Percentiles rank a stretch among this genome's conserved stretches.
phyloP scores from a whole-genome alignment of 495 filamentous ascomycete species.

The Rhypophila decipiens region DNA sequence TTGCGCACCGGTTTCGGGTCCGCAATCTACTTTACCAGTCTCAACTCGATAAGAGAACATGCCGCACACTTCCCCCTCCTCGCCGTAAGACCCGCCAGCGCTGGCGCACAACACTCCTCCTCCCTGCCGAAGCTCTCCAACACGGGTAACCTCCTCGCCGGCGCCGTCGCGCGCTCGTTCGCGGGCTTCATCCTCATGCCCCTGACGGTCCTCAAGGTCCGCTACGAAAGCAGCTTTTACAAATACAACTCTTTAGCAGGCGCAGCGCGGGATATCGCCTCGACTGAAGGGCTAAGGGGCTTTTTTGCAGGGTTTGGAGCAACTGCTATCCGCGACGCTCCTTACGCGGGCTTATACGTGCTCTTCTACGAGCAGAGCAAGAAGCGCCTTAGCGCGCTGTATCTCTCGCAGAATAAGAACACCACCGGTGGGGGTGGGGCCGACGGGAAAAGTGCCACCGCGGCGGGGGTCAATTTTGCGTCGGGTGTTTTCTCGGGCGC shows the following conservation, averaged over 20 bases:
- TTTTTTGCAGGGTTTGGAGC: constrained; percentile 94
- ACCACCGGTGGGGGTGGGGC: constrained; percentile 1
- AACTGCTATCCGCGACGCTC: constrained; percentile 87
- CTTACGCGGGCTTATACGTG: constrained; percentile 92
- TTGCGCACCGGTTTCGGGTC: constrained; percentile 89
- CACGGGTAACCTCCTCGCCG: constrained; percentile 76
- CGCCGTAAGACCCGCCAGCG: constrained; percentile 8
- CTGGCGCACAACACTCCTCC: constrained; percentile 47
- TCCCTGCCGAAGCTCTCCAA: constrained; percentile 80
- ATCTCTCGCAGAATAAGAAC: constrained; percentile 7
- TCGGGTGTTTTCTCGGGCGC: constrained; percentile 71
- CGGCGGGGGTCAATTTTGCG: constrained; percentile 75
- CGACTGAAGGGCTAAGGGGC: constrained; percentile 67
- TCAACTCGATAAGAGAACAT: constrained; percentile 73
- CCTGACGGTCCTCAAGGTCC: constrained; percentile 92
- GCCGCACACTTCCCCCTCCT: constrained; percentile 48
- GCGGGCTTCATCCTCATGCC: constrained; percentile 94
- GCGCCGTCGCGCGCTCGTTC: constrained; percentile 72
- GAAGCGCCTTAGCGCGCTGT: constrained; percentile 47
- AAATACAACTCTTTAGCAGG: constrained; percentile 68
- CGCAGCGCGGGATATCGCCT: constrained; percentile 69
- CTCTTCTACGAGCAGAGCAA: constrained; percentile 92
- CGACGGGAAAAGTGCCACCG: constrained; percentile 28
- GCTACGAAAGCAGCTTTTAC: constrained; percentile 84
- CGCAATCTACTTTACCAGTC: constrained; percentile 86